Base-by-base conservation (phyloP, 2,329 filamentous ascomycete species). In the Arthrobotrys iridis region DNA sequence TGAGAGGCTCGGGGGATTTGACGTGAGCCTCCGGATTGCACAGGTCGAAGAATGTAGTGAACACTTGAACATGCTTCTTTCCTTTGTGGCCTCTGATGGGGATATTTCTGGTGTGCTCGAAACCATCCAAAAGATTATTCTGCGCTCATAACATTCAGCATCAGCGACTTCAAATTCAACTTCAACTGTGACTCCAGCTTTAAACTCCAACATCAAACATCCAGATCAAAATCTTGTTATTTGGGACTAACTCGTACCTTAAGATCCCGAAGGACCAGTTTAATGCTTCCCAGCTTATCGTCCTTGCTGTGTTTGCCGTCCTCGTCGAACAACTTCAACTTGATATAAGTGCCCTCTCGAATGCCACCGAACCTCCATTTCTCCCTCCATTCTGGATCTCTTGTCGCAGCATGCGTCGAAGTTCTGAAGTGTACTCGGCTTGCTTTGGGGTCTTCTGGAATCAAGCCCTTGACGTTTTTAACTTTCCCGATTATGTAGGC, bases 241-340 rank as follows among this genome's bases (percentile, higher is more conserved):
- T 30, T 20, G n/a, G 26, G n/a, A 37, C 43, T 43, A 30, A 28
- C 4, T 20, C 28, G 18, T 57, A 76, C 72, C 2, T 76, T 43
- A 18, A 76, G 26, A 24, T 76, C 24, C 2, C 18, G 45, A 3
- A 76, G 43, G 5, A 62, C 35, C 24, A 70, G 20, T 15, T 76
- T 76, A 6, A 76, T 67, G 28, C 72, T 76, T 2, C 72, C 72
- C n/a, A 76, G n/a, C 28, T 76, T 76, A 28, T 76, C 65, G 41
- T 76, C 72, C 1, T n/a, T 26, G 13, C 33, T 35, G 15, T 57
- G 37, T 6, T 66, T 70, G 10, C 43, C 37, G 28, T 71, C 72
- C 45, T 76, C 72, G n/a, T 76, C 72, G 43, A 52, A 71, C 0
- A 76, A 22, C 28, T 76, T 76, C 8, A 76, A n/a, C 26, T 76